Conservation (phyloP, 306 rosid species). For the Pyrus pyrifolia region DNA sequence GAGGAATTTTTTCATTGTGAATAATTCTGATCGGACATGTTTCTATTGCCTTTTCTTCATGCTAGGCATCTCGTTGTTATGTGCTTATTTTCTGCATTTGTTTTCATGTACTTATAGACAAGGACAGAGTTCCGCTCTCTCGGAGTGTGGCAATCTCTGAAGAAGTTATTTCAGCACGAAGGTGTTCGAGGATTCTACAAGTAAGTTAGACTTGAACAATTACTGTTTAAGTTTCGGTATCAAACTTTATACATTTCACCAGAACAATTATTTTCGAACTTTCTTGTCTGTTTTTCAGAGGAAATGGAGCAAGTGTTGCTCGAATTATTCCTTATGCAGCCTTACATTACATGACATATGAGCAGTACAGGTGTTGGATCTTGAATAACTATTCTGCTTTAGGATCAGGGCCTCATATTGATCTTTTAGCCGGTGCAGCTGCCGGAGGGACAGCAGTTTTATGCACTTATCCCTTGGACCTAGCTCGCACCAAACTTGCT, state of each 20-base stretch:
- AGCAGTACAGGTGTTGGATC: conserved; percentile 85
- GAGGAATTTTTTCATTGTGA: neutral
- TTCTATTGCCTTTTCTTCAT: neutral
- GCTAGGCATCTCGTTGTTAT: neutral
- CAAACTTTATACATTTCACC: neutral
- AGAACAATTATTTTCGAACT: neutral
- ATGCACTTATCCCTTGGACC: conserved; percentile 92
- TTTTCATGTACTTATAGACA: conserved; percentile 35
- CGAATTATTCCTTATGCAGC: conserved; percentile 96
- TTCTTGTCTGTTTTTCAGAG: conserved; percentile 40
- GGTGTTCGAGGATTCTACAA: conserved; percentile 76
- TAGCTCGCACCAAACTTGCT: conserved; percentile 97
- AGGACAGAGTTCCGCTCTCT: conserved; percentile 72
- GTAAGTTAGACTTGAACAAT: conserved; percentile 40
- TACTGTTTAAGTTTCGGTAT: neutral
- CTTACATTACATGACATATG: conserved; percentile 92
- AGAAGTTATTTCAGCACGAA: conserved; percentile 61
- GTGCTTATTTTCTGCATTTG: neutral
- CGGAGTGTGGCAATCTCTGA: conserved; percentile 70
- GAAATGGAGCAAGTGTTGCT: conserved; percentile 92
- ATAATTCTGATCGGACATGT: neutral
- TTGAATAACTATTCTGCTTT: conserved; percentile 51
- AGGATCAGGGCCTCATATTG: conserved; percentile 82
- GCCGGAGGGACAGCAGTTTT: conserved; percentile 92
- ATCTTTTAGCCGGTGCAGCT: conserved; percentile 95